phyloP scores from a whole-genome alignment of 2,329 filamentous ascomycete species.

The Dothiorella sarmentorum region DNA sequence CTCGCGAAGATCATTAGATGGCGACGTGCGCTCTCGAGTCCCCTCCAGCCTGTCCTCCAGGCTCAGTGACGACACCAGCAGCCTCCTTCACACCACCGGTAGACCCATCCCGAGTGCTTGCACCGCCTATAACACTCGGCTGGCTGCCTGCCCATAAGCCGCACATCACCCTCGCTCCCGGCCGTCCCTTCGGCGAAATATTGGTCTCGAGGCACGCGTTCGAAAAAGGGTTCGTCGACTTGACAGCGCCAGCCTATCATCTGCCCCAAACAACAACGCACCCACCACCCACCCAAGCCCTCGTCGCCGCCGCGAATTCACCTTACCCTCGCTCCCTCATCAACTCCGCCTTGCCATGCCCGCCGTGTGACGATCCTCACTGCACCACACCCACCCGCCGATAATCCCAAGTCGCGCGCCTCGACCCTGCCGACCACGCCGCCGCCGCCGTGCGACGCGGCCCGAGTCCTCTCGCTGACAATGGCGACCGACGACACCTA shows the following conservation, averaged over 20 bases:
- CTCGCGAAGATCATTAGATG: constrained; percentile 3
- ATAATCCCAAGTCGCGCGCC: constrained; percentile 3
- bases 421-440: constrained; percentile 5
- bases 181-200: constrained; percentile 13
- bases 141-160: not conserved
- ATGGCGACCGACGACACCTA: constrained; percentile 18
- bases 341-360: constrained; percentile 7
- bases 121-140: not conserved
- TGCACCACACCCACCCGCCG: no score
- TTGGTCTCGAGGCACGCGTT: constrained; percentile 7
- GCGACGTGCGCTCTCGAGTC: not conserved
- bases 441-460: constrained; percentile 12
- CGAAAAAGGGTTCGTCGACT: constrained; percentile 11
- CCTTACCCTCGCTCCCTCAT: not conserved
- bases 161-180: not conserved
- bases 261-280: constrained; percentile 9
- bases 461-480: not conserved
- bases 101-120: not conserved
- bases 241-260: constrained; percentile 11
- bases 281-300: constrained; percentile 5
- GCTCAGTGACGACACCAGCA: constrained; percentile 3
- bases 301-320: not conserved
- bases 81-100: not conserved
- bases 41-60: no score
- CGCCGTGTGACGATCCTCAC: constrained; percentile 7